Evolutionary conservation across 345 rosid genomes (phyloP).

Genomic region (Heritiera fomes): DNA sequence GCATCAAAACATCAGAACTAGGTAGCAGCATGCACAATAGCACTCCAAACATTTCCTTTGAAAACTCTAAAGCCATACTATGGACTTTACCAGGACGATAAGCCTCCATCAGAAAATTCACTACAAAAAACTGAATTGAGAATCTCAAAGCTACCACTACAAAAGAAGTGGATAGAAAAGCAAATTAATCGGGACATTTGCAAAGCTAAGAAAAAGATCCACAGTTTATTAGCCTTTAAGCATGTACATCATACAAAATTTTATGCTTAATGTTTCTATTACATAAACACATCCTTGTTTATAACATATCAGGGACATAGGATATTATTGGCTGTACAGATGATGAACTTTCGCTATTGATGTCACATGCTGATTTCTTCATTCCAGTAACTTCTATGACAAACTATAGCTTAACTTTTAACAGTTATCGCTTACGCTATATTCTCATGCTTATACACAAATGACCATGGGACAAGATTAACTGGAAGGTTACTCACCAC

Average conservation of each 20-base stretch:
- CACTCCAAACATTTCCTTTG: constrained; percentile 28
- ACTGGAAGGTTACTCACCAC: background rate
- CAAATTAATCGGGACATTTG: background rate
- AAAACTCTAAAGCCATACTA: constrained; percentile 26
- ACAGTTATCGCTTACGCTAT: background rate
- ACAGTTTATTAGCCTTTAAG: background rate
- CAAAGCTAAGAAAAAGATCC: background rate
- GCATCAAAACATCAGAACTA: constrained; percentile 22
- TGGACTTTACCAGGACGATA: constrained; percentile 27
- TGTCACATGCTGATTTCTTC: no score
- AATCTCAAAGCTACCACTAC: constrained; percentile 29
- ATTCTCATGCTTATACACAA: background rate
- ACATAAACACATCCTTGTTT: background rate
- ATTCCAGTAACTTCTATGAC: background rate
- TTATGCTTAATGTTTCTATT: background rate
- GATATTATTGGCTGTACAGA: background rate
- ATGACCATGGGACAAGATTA: background rate
- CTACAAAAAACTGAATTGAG: background rate
- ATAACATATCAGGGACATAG: background rate
- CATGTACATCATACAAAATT: background rate
- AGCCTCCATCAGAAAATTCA: constrained; percentile 32
- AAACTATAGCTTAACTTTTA: background rate
- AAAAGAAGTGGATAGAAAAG: background rate
- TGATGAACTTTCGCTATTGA: no score
- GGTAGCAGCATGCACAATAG: constrained; percentile 29